Evolutionary conservation across 108 stramenopile species (phyloP).

Genomic region (Aurantiochytrium sp.): DNA sequence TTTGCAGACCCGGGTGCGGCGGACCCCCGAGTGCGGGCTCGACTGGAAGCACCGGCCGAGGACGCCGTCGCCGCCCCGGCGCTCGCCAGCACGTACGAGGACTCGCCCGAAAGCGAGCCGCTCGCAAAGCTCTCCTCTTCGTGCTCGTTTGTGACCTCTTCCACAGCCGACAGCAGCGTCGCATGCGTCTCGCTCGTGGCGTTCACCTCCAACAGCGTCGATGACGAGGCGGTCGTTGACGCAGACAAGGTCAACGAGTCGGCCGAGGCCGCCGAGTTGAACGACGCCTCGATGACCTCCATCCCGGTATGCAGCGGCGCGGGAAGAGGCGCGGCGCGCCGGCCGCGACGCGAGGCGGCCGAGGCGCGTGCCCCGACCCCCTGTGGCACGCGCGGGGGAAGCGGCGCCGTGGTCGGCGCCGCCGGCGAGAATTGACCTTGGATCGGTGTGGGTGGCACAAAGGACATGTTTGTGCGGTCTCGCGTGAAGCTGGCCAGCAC

Average conservation of each 20-base stretch:
- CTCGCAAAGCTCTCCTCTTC: neutral
- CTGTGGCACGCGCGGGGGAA: too few species aligned
- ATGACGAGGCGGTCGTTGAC: neutral
- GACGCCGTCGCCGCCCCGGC: too few species aligned
- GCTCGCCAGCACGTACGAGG: too few species aligned
- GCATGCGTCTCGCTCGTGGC: neutral
- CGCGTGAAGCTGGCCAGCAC: neutral
- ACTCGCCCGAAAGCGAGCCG: too few species aligned
- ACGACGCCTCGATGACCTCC: neutral
- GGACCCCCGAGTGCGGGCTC: too few species aligned
- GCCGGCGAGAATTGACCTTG: too few species aligned
- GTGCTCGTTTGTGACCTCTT: neutral
- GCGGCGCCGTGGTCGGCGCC: too few species aligned
- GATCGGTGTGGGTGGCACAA: neutral
- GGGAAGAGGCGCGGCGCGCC: neutral
- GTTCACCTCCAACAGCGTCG: neutral
- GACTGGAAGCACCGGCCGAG: too few species aligned
- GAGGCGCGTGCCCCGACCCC: too few species aligned
- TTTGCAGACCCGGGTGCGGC: too few species aligned
- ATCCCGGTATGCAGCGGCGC: neutral
- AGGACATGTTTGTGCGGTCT: neutral
- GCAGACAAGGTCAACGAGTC: neutral
- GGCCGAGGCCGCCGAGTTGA: neutral
- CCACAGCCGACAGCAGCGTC: neutral
- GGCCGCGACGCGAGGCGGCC: neutral